A percentile compares a stretch with the other conserved stretches of the same genome.
Evolutionary conservation across 768 basidiomycete genomes (phyloP).

Genomic region (Lactarius indigo): DNA sequence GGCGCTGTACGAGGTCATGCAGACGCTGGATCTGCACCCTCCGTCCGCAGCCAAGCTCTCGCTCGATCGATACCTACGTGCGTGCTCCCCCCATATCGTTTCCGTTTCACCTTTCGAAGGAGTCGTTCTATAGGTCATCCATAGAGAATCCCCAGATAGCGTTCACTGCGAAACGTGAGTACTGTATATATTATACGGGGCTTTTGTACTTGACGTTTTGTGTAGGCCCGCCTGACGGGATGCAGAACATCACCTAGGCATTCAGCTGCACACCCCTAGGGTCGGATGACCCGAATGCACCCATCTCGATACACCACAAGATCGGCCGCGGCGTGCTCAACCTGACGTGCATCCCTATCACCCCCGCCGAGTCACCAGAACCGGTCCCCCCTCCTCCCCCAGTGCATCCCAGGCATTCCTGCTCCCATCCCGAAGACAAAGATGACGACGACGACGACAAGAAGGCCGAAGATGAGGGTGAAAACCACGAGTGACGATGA

Average conservation of each 20-base stretch:
- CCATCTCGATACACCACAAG: conserved; percentile 45
- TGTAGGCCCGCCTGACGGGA: conserved; percentile 37
- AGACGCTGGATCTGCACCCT: conserved; percentile 50
- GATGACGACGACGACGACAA: neutral
- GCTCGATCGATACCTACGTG: conserved; percentile 33
- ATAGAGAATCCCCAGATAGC: conserved; percentile 7
- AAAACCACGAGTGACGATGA: neutral
- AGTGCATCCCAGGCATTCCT: neutral
- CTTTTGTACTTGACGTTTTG: no score
- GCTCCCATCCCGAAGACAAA: neutral
- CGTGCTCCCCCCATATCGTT: conserved; percentile 24
- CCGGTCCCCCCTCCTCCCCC: neutral
- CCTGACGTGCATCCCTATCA: neutral
- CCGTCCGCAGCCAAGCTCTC: conserved; percentile 47
- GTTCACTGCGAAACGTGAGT: conserved; percentile 1
- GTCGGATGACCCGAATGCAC: conserved; percentile 42
- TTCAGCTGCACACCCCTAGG: neutral
- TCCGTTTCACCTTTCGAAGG: neutral
- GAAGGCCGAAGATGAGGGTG: neutral
- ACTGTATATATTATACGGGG: no score
- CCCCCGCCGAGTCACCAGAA: no score
- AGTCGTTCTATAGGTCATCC: neutral
- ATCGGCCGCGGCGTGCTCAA: conserved; percentile 39
- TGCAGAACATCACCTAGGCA: no score
- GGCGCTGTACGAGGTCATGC: conserved; percentile 51